Base-by-base conservation (phyloP, 352 stramenopile species). In the Pythium sp. region DNA sequence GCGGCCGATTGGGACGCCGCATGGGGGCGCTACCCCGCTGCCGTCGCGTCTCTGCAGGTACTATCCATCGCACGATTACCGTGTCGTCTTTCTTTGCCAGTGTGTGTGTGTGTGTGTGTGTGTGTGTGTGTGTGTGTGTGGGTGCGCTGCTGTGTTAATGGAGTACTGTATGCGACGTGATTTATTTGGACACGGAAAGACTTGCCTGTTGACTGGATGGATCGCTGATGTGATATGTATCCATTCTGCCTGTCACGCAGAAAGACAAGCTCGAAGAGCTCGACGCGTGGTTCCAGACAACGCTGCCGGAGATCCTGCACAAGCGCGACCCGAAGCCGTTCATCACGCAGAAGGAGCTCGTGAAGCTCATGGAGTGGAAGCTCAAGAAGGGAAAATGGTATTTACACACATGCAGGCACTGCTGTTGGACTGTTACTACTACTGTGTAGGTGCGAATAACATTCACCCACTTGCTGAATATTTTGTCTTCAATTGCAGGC, bases 301-400 rank as follows among this genome's bases (percentile, higher is more conserved):
- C 73, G 20, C 72, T 90, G 58, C 83, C 78, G 14, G 36, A 62
- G 9, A 61, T 77, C 65, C 71, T 93, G 51, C 74, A 67, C 18
- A 70, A 46, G 15, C 83, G 85, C 15, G 81, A 89, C 22, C 83
- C 85, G 5, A 32, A 67, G 62, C 72, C 85, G 15, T 82, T 80
- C 64, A 59, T 91, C 64, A 80, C 70, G 38, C 79, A 93, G 54
- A 12, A 58, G 26, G 82, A 94, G 58, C 70, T 94, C 46, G 68
- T 77, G 30, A 71, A 78, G 51, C 75, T 94, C 51, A 90, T 94
- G 84, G 68, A 92, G 64, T 94, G 86, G 86, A 94, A 93, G 68
- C 81, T 94, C 49, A 91, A 84, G 69, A 94, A 93, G 62, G 86
- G 84, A 49, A 94, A 94, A 74, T 94, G 84, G 86, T 92, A 57